These are phyloP conservation scores for Cydonia oblonga DNA, from an alignment of 331 rosid species.

Conservation along the genomic window DNA sequence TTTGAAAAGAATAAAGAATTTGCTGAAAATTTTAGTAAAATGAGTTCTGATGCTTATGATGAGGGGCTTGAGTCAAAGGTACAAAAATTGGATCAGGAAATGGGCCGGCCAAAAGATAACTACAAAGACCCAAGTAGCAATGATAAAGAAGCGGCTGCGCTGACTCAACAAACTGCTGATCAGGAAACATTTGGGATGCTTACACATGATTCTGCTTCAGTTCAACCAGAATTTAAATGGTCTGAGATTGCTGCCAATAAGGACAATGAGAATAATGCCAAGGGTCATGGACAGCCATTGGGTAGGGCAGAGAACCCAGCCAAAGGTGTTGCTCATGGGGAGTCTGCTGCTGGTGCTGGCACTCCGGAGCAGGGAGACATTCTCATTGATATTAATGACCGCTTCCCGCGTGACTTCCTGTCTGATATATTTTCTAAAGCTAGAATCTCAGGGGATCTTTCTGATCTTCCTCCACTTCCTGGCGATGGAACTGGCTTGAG, in stretches of 20 bases:
- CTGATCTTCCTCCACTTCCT: conserved; percentile 25
- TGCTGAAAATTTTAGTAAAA: conserved; percentile 17
- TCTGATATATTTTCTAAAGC: conserved; percentile 43
- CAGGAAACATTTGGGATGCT: conserved; percentile 15
- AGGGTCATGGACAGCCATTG: conserved; percentile 5
- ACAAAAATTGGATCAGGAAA: conserved; percentile 18
- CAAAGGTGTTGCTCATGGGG: conserved; percentile 9
- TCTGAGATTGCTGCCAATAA: conserved; percentile 9
- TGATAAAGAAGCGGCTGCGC: conserved; percentile 15
- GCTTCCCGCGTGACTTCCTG: conserved; percentile 44
- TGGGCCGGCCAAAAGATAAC: conserved; percentile 11
- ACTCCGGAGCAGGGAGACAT: conserved; percentile 35
- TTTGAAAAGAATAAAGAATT: conserved; percentile 9
- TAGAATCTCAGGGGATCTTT: conserved; percentile 15
- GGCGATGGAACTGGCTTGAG: conserved; percentile 38
- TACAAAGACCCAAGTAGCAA: conserved; percentile 12
- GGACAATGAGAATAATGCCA: conserved; percentile 6
- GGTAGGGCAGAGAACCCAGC: conserved; percentile 12
- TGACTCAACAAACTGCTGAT: conserved; percentile 11
- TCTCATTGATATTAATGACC: conserved; percentile 43
- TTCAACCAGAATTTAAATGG: conserved; percentile 21
- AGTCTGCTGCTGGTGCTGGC: conserved; percentile 20
- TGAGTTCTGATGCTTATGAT: conserved; percentile 11
- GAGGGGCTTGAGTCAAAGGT: conserved; percentile 21
- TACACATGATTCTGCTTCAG: conserved; percentile 15